Base-by-base conservation (phyloP, 2,329 filamentous ascomycete genomes). In the Ascochyta koolunga region DNA sequence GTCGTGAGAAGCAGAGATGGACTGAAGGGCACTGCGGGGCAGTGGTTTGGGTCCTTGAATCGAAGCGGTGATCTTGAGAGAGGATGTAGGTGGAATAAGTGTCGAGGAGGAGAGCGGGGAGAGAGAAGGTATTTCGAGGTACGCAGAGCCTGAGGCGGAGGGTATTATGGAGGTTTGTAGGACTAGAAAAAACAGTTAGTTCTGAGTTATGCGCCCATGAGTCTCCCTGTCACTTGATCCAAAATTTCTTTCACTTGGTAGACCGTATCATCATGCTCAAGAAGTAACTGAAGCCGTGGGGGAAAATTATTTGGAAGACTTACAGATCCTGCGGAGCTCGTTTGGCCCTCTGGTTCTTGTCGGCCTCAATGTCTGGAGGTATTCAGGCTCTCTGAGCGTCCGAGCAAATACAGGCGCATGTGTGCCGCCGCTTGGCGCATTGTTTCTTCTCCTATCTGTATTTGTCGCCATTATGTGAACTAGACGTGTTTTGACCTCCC, bases 41-140 rank as follows among this genome's bases (percentile, higher is more conserved):
- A 99, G 83, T 21, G 95, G 92, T 63, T 93, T 87, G 3, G 95
- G 95, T 1, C 95, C 95, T 77, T 98, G 93, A 49, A 98, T 91
- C 10, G 91, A 93, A 74, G 93, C 96, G 59, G 89, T 90, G 56
- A 99, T 86, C 76, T 99, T 99, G 70, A 98, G 83, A 45, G 90
- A 90, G 32, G 87, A 85, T 6, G 81, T 78, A 11, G 79, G 74
- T 8, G 81, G 77, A 16, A 81, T 86, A 39, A 85, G 78, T 50
- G 77, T 80, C 57, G 78, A 62, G 15, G 39, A 58, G 5, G 57
- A 22, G 6, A 73, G 74, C 49, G 71, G 66, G 56, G 74, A 74
- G 11, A 82, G 78, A 8, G 83, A 80, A 19, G 80, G 77, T 27
- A 82, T 77, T 71, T 86, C 91, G 49, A 93, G 81, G 73, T 93